Conservation (phyloP, 306 rosid species). For the Fragaria nilgerrensis region DNA sequence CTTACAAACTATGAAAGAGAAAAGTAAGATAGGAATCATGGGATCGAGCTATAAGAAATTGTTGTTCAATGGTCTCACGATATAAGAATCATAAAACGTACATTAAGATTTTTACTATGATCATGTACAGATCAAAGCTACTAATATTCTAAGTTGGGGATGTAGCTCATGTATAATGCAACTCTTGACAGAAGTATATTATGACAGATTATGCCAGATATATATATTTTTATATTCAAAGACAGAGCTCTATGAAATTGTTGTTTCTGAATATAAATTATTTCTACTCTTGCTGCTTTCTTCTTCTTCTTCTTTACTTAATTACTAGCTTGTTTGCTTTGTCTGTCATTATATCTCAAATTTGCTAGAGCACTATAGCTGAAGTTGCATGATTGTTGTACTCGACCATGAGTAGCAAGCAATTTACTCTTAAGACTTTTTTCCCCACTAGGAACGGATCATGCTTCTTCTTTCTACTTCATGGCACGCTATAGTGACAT, state of each 20-base stretch:
- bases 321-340: background rate
- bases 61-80: no score
- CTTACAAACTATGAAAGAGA: no score
- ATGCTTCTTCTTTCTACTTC: conserved; percentile 25
- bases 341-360: background rate
- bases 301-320: background rate
- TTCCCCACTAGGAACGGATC: conserved; percentile 54
- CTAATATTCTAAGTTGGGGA: no score
- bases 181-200: background rate
- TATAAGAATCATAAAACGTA: no score
- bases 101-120: no score
- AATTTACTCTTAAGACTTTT: conserved; percentile 1
- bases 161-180: background rate
- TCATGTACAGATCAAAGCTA: no score
- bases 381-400: background rate
- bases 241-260: background rate
- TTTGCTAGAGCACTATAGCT: background rate
- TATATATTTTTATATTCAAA: background rate
- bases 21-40: no score
- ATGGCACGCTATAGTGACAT: background rate
- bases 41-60: no score
- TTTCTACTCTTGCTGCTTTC: background rate
- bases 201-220: background rate
- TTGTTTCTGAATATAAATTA: background rate
- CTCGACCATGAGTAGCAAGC: background rate